Evolutionary conservation across 2,329 filamentous ascomycete genomes (phyloP).

Genomic region (Colletotrichum aenigma): DNA sequence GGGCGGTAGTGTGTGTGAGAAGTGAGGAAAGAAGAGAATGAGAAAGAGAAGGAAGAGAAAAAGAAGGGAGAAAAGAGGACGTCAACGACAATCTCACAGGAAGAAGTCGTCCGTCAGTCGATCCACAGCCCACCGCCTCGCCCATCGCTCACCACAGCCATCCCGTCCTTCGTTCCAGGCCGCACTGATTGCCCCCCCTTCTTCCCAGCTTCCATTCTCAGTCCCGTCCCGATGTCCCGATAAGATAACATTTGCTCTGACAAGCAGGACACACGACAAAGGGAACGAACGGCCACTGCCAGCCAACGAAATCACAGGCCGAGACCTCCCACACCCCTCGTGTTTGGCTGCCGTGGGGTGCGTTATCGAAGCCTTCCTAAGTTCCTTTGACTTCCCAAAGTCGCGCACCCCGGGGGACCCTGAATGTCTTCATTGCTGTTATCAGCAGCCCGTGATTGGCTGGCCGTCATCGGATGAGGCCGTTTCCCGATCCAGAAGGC

Average conservation of each 20-base stretch:
- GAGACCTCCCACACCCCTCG: neutral
- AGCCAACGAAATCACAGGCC: neutral
- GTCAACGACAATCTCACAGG: neutral
- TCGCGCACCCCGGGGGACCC: neutral
- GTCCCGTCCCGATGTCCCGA: neutral
- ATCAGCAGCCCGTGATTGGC: constrained; percentile 15
- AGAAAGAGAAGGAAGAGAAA: neutral
- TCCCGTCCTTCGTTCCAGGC: neutral
- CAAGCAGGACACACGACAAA: neutral
- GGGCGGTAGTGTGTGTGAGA: neutral
- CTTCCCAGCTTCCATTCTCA: neutral
- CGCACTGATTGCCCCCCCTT: neutral
- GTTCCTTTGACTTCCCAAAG: neutral
- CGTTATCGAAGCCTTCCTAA: neutral
- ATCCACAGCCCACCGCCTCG: constrained; percentile 2
- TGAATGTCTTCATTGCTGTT: constrained; percentile 15
- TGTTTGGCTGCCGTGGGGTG: neutral
- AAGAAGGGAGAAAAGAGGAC: neutral
- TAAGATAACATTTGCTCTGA: constrained; percentile 12
- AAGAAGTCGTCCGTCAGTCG: neutral
- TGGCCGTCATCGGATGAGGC: neutral
- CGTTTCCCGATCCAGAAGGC: constrained; percentile 1
- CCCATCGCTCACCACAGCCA: neutral
- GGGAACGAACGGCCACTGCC: neutral
- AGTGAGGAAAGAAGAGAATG: neutral